Evolutionary conservation across 2,329 filamentous ascomycete species (phyloP).

Genomic region (Paecilomyces niveus): DNA sequence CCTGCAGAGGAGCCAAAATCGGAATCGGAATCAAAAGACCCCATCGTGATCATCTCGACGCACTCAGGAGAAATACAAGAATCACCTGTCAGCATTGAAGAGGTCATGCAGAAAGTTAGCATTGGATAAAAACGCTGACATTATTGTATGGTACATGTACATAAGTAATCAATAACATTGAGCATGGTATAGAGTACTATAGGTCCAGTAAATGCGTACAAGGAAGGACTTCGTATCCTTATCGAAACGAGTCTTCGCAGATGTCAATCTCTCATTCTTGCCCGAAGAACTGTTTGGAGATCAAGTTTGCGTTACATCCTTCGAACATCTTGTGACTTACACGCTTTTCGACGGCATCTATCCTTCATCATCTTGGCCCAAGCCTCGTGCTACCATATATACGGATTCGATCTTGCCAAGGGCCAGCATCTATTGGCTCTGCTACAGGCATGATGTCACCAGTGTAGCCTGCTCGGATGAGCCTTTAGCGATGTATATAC

Average conservation of each 20-base stretch:
- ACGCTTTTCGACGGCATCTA: not conserved
- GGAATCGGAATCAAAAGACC: not conserved
- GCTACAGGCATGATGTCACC: too few relatives aligned
- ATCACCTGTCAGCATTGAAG: conserved; percentile 22
- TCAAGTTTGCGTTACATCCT: not conserved
- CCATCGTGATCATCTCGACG: not conserved
- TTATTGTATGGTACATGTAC: not conserved
- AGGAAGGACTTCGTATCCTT: not conserved
- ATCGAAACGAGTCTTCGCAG: not conserved
- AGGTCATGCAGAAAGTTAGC: conserved; percentile 25
- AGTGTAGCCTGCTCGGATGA: too few relatives aligned
- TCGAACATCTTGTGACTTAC: not conserved
- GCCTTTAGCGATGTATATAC: too few relatives aligned
- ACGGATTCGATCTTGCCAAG: not conserved
- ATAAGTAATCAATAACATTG: not conserved
- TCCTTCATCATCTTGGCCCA: not conserved
- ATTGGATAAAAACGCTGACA: not conserved
- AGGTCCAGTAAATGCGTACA: not conserved
- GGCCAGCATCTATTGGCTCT: not conserved
- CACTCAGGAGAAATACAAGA: not conserved
- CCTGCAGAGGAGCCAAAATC: not conserved
- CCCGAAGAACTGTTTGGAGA: not conserved
- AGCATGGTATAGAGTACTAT: not conserved
- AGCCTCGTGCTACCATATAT: not conserved
- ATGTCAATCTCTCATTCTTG: too few relatives aligned